Base-by-base conservation (phyloP, 2,329 filamentous ascomycete species). In the Penicillium sp. region DNA sequence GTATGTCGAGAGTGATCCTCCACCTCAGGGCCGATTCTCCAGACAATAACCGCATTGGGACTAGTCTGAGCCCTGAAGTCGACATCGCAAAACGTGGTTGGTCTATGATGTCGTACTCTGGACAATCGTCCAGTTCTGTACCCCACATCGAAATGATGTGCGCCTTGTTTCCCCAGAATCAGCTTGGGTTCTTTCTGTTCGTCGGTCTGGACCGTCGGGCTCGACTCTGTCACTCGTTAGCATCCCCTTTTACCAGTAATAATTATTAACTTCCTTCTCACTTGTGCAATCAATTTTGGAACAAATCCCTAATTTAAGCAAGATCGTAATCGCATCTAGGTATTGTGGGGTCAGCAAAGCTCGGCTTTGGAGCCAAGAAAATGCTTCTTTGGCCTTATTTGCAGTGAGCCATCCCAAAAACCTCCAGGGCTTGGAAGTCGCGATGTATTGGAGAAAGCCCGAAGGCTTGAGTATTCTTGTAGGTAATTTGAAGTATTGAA, bases 31-130 rank as follows among this genome's bases (percentile, higher is more conserved):
- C 46, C 45, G 22, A 18, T 51, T 64, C 63, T 64, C 63, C 52
- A 55, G 60, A 56, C n/a, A 62, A 43, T 64, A n/a, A 55, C 63
- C 47, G 10, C 38, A 58, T 64, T 52, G 29, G 63, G 62, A 59
- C 54, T 65, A 65, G 63, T 55, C 32, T 46, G 51, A 22, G 32
- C 52, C 24, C 49, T 22, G n/a, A 52, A 22, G 43, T 42, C 21
- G 31, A 43, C 24, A 42, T 48, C 42, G 24, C 43, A 43, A 44
- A 49, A 44, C n/a, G 16, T 62, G 62, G 56, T 62, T 64, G 59
- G 59, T 42, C 52, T 16, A 32, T 45, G 36, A 43, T 6, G 10
- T 45, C 29, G 24, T 62, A 60, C 55, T 50, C 52, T 58, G 60
- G 63, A 43, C 31, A 31, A 47, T 52, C 46, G 45, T 14, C 11